Evolutionary conservation across 1,284 basidiomycete genomes (phyloP).

Genomic region (Cutaneotrichosporon cavernicola): DNA sequence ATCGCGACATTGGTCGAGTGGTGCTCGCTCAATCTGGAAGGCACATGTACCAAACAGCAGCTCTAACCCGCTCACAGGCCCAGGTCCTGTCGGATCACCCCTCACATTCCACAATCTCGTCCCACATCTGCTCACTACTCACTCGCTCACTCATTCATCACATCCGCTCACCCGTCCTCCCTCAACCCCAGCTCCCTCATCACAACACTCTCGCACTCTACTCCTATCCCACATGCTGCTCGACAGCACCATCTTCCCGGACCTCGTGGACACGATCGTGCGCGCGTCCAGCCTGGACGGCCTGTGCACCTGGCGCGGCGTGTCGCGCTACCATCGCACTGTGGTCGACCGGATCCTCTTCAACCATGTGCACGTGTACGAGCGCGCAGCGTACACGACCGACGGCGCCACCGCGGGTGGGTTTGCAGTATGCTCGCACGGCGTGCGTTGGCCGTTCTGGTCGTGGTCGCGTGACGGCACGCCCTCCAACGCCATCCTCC

Average conservation of each 20-base stretch:
- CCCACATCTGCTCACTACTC: too few species aligned
- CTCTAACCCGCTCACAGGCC: too few species aligned
- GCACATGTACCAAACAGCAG: too few species aligned
- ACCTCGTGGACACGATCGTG: not conserved
- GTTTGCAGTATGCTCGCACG: not conserved
- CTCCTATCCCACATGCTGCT: not conserved
- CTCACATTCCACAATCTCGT: too few species aligned
- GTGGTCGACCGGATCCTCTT: not conserved
- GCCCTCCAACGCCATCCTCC: not conserved
- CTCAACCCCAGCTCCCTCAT: too few species aligned
- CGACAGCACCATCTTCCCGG: constrained; percentile 2
- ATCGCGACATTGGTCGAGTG: too few species aligned
- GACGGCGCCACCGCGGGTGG: not conserved
- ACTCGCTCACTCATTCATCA: too few species aligned
- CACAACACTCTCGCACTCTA: not conserved
- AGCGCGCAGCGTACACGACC: not conserved
- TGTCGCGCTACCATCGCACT: not conserved
- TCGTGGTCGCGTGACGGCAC: not conserved
- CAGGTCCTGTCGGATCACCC: too few species aligned
- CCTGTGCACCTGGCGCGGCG: constrained; percentile 1
- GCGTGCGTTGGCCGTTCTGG: constrained; percentile 3
- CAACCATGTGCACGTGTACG: not conserved
- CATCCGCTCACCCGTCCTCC: too few species aligned
- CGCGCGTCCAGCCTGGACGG: not conserved
- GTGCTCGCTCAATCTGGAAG: too few species aligned